Evolutionary conservation across 148 eudicot species (phyloP), one percentile per base, ranked within the genome.

Genomic region (Camellia sinensis): DNA sequence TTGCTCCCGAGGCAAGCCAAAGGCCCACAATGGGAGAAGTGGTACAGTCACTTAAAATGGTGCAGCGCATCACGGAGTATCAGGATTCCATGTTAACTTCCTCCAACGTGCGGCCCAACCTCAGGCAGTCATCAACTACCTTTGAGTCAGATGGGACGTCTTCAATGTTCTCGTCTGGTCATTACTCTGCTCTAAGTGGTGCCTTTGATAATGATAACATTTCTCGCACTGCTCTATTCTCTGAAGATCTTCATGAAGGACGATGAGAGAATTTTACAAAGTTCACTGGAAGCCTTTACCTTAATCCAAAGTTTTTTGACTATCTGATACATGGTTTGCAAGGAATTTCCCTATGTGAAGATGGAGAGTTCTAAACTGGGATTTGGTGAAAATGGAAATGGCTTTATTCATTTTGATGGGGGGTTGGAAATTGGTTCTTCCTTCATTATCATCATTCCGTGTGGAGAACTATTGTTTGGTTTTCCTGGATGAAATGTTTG

Each of bases 11-110:
- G 86, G 94, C 97, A 54, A 89, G 78, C 78, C 98, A 95, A 83
- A 87, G 98, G 65, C 98, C 98, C n/a, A 90, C 95, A 0, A 95
- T 93, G 96, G 95, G 98, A 53, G 98, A 93, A 90, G 98, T 95
- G 69, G 97, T 95, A 41, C 98, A 95, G 83, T 95, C 98, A 37
- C 97, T 95, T 44, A 95, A 93, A 85, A 95, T 95, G 97, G 97
- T 95, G 71, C 98, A 95, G 85, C 90, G 92, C 3, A 84, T 86
- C 7, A 87, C 83, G 0, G 98, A 95, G 82, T 87, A 89, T 80
- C 94, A 91, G 67, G 98, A 90, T 79, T 63, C 93, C 40, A 80
- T 85, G 50, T 62, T 80, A 53, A 81, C 83, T 53, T 75, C 89
- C 9, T 74, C 88, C 62, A 89, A 85, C 73, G 61, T 80, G 74